Conservation (phyloP, 441 rosid genomes). For the Syzygium malaccense region DNA sequence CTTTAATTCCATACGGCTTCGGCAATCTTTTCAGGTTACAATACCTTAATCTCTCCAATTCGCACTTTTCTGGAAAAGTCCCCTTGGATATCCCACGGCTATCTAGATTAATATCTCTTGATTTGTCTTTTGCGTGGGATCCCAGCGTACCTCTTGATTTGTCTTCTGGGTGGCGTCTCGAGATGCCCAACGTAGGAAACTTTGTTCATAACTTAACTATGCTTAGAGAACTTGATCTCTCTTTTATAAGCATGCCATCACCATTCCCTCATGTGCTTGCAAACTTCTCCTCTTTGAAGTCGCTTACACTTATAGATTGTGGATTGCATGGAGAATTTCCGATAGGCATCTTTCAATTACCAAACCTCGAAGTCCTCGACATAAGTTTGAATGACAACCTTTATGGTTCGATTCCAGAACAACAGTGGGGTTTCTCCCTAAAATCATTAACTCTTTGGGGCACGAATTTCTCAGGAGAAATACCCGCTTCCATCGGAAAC, state of each 20-base stretch:
- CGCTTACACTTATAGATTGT: background rate
- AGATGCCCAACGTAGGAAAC: background rate
- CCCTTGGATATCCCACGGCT: background rate
- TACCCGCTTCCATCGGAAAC: too few species aligned
- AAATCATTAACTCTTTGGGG: too few species aligned
- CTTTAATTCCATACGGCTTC: background rate
- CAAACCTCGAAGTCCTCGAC: background rate
- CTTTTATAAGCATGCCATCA: background rate
- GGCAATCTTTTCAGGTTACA: background rate
- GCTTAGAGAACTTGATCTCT: background rate
- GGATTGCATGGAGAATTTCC: constrained; percentile 14
- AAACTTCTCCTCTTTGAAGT: background rate
- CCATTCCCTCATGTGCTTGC: background rate
- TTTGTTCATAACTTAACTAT: constrained; percentile 7
- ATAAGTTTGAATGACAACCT: background rate
- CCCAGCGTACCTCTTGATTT: background rate
- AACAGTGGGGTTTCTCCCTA: background rate
- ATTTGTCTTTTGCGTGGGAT: background rate
- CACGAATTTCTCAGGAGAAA: too few species aligned
- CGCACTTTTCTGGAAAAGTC: background rate
- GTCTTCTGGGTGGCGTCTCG: background rate
- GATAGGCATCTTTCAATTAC: constrained; percentile 2
- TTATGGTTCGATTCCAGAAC: background rate
- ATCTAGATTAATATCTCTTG: constrained; percentile 11
- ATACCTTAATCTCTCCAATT: background rate